Conservation (phyloP, 305 asterid species). For the Rubia peregrina region DNA sequence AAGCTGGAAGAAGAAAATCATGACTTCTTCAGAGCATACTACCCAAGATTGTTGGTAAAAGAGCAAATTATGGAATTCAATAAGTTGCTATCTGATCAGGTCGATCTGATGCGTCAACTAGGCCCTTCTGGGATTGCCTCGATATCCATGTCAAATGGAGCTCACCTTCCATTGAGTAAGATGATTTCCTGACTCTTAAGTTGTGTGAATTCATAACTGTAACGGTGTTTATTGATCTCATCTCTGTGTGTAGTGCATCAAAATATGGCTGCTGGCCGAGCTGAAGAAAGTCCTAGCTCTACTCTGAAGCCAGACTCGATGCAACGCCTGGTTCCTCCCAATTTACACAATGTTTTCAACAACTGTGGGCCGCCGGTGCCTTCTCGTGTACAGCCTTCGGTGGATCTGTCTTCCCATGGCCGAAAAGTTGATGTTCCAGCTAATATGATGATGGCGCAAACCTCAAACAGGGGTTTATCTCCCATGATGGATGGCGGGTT, state of each 20-base stretch:
- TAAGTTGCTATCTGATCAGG: slow-evolving; percentile 63
- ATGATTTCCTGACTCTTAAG: slow-evolving; percentile 16
- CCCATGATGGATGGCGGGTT: slow-evolving; percentile 45
- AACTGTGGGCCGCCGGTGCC: slow-evolving; percentile 39
- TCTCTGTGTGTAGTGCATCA: slow-evolving; percentile 48
- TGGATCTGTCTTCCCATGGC: slow-evolving; percentile 35
- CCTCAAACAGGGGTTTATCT: slow-evolving; percentile 38
- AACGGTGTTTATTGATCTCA: slow-evolving; percentile 11
- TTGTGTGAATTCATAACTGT: slow-evolving; percentile 1
- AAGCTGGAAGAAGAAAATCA: slow-evolving; percentile 74
- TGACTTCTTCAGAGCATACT: slow-evolving; percentile 75
- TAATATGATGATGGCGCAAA: slow-evolving; percentile 46
- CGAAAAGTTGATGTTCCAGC: slow-evolving; percentile 42
- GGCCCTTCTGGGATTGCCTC: slow-evolving; percentile 48
- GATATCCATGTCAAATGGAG: slow-evolving; percentile 52
- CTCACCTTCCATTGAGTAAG: slow-evolving; percentile 65
- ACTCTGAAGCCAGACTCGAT: slow-evolving; percentile 38
- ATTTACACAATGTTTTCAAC: slow-evolving; percentile 32
- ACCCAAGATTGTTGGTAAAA: slow-evolving; percentile 57
- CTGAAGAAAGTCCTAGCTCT: slow-evolving; percentile 39
- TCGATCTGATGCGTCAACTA: slow-evolving; percentile 42
- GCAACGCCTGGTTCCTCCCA: slow-evolving; percentile 31
- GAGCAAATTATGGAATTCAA: slow-evolving; percentile 79
- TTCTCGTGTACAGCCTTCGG: slow-evolving; percentile 37
- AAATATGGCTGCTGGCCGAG: slow-evolving; percentile 35